Evolutionary conservation across 768 basidiomycete species (phyloP), one percentile per base, ranked within the genome.

Genomic region (Hygrophorus russula): DNA sequence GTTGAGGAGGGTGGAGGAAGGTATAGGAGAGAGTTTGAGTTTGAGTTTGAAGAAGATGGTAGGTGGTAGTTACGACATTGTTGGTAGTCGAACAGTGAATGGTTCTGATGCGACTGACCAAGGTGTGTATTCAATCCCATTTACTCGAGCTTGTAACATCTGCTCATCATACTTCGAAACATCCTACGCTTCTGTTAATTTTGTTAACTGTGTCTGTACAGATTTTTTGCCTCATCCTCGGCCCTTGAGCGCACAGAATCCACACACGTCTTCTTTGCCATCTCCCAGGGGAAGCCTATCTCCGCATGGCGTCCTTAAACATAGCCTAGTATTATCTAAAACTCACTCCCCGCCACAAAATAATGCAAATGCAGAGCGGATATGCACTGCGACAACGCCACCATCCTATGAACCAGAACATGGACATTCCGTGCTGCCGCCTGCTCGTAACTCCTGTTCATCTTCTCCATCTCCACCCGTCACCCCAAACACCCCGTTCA

Each of bases 1-100:
- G 30, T 53, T 68, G 39, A 57, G 61, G 48, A 60, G 70, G 44
- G 62, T 59, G 1, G 73, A 73, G 44, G 69, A 73, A 48, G 70
- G 66, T 3, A 44, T 59, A 11, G 69, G 69, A n/a, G 63, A 66
- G 28, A 66, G 63, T 20, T 47, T 66, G 44, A 61, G 56, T 27
- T 42, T 53, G 28, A 50, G 51, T 36, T 42, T 44, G 3, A 18
- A 46, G 18, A 45, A 50, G 40, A 19, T 20, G 42, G 50, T 48
- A 8, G 7, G 31, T 35, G 39, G 39, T 12, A 11, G 32, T 27
- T 14, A 15, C 37, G 13, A 14, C 28, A 20, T 19, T 14, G 39
- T 13, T 11, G 11, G 13, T 36, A 20, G 29, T 19, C 28, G 31
- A 36, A 14, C 7, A 18, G 12, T 33, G 40, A 45, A 29, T 17